These are phyloP conservation scores for Mayamaea pseudoterrestris DNA, from an alignment of 108 stramenopile species.

Conservation along the genomic window DNA sequence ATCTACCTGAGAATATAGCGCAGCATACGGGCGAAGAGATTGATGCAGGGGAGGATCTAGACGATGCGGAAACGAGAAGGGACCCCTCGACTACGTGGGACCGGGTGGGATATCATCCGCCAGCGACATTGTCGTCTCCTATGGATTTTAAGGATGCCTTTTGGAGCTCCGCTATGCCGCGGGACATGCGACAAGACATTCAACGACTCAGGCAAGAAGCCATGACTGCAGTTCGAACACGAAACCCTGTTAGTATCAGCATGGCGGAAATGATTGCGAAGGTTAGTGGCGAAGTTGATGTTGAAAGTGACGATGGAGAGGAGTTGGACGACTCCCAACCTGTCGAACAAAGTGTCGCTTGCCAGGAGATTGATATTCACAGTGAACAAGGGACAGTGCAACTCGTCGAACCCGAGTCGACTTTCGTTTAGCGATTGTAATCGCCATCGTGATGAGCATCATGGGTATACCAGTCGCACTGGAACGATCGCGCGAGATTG, in stretches of 20 bases:
- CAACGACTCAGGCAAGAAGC: constrained; percentile 37
- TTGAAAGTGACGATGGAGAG: too few species aligned
- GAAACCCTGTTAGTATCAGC: neutral
- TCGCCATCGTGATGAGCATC: too few species aligned
- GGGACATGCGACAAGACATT: constrained; percentile 69
- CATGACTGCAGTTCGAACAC: neutral
- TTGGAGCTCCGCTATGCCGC: constrained; percentile 64
- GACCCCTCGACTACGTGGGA: neutral
- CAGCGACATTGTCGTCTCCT: constrained; percentile 38
- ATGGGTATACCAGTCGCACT: too few species aligned
- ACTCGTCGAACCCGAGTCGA: too few species aligned
- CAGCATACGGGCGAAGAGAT: neutral
- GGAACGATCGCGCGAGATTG: too few species aligned
- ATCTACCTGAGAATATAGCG: constrained; percentile 39
- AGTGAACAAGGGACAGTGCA: too few species aligned
- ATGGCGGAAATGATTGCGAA: constrained; percentile 1
- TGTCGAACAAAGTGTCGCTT: neutral
- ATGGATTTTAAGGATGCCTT: constrained; percentile 63
- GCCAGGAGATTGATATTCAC: neutral
- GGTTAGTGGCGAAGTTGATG: neutral
- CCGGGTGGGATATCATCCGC: constrained; percentile 38
- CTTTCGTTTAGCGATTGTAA: too few species aligned
- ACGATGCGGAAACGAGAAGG: neutral
- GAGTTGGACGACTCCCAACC: neutral
- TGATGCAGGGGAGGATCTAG: neutral